Evolutionary conservation across 2,329 filamentous ascomycete genomes (phyloP).

Genomic region (Colletotrichum gloeosporioides): DNA sequence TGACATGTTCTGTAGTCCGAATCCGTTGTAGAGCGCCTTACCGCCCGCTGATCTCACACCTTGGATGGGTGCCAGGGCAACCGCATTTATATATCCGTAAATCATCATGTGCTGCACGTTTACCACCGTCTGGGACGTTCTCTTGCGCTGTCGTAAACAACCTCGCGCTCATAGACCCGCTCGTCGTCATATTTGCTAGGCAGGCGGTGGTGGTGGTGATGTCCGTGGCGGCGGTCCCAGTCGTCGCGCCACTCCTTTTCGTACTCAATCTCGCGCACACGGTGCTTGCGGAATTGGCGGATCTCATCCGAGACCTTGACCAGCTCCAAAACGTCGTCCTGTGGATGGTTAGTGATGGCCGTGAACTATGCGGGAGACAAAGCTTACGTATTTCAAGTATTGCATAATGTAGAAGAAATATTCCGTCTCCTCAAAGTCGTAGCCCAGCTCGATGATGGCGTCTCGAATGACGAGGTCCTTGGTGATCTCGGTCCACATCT

Average conservation of each 20-base stretch:
- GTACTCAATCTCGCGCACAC: conserved; percentile 59
- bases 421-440: conserved; percentile 89
- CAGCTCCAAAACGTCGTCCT: conserved; percentile 88
- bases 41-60: neutral
- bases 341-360: conserved; percentile 34
- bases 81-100: neutral
- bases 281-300: conserved; percentile 63
- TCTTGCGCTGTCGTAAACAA: conserved; percentile 61
- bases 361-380: neutral
- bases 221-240: conserved; percentile 48
- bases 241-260: conserved; percentile 64
- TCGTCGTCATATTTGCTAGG: conserved; percentile 61
- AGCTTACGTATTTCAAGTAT: conserved; percentile 84
- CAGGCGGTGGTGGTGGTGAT: conserved; percentile 30
- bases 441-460: conserved; percentile 83
- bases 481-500: conserved; percentile 97
- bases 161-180: conserved; percentile 70
- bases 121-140: conserved; percentile 10
- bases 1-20: conserved; percentile 14
- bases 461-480: conserved; percentile 89
- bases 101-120: neutral
- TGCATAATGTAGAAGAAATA: conserved; percentile 92
- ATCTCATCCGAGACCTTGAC: conserved; percentile 86
- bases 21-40: neutral
- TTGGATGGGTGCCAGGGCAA: neutral